These are phyloP conservation scores for Xylaria sp. DNA, from an alignment of 2,329 filamentous ascomycete species.

Conservation along the genomic window DNA sequence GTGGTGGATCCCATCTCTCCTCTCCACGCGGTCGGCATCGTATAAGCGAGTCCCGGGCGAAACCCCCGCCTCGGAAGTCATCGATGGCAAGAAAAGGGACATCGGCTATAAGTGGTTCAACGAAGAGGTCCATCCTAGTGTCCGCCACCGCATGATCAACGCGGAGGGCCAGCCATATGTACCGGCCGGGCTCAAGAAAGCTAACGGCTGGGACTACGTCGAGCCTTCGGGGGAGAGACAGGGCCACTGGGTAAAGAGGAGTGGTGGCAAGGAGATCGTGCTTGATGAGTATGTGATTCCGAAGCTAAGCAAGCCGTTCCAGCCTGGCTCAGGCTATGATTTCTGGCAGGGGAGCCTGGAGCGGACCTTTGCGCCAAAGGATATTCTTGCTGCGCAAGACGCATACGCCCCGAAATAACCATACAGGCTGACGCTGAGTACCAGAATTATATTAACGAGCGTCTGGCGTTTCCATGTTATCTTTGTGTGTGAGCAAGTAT, in stretches of 20 bases:
- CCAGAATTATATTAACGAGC: no score
- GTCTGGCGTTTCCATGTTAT: no score
- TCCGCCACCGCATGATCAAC: slow-evolving; percentile 15
- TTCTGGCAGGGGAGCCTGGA: slow-evolving; percentile 23
- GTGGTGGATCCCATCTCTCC: slow-evolving; percentile 22
- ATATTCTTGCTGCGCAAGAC: slow-evolving; percentile 12
- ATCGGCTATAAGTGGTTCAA: slow-evolving; percentile 24
- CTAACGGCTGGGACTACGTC: slow-evolving; percentile 10
- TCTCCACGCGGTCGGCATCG: slow-evolving; percentile 19
- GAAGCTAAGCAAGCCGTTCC: slow-evolving; percentile 5
- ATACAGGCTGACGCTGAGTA: no score
- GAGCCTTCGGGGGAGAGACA: slow-evolving; percentile 3
- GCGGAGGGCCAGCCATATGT: slow-evolving; percentile 5
- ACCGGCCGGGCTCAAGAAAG: slow-evolving; percentile 2
- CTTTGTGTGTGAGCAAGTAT: no score
- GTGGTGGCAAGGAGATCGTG: no score
- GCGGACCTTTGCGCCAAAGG: slow-evolving; percentile 24
- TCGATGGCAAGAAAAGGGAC: slow-evolving; percentile 16
- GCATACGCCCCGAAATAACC: not conserved
- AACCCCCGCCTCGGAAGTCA: slow-evolving; percentile 14
- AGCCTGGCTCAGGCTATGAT: slow-evolving; percentile 12
- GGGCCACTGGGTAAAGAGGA: no score
- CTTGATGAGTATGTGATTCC: no score
- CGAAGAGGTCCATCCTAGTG: slow-evolving; percentile 20
- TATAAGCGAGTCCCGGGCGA: slow-evolving; percentile 25